Conservation (phyloP, 495 filamentous ascomycete species). For the Penicillium malachiteum region DNA sequence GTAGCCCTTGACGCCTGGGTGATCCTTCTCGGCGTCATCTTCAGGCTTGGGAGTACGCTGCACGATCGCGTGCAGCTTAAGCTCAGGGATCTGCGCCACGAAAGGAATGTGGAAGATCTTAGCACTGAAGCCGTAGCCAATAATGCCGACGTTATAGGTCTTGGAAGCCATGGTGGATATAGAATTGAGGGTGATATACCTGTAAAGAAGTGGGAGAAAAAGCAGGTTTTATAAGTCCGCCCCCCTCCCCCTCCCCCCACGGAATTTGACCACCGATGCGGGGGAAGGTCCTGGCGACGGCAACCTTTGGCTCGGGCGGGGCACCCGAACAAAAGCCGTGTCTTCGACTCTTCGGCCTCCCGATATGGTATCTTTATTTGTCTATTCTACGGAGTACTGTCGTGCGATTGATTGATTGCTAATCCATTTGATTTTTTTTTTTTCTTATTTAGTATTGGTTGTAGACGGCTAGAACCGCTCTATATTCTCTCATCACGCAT, state of each 20-base stretch:
- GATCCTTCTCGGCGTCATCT: constrained; percentile 64
- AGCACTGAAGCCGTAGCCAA: constrained; percentile 77
- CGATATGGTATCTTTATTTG: constrained; percentile 4
- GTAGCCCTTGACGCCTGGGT: constrained; percentile 64
- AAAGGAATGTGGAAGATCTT: constrained; percentile 92
- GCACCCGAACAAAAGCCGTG: constrained; percentile 7
- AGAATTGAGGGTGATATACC: no score
- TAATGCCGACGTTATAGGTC: constrained; percentile 56
- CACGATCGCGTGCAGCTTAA: constrained; percentile 74
- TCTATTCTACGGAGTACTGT: constrained; percentile 5
- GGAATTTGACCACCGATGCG: constrained; percentile 22
- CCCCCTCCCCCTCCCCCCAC: constrained; percentile 12
- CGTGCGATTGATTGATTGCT: constrained; percentile 2
- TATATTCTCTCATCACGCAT: neutral
- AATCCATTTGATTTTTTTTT: neutral
- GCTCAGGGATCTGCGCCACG: constrained; percentile 60
- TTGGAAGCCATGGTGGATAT: constrained; percentile 43
- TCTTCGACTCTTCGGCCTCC: constrained; percentile 4
- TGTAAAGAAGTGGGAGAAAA: neutral
- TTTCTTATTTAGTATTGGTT: neutral
- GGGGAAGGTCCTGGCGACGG: constrained; percentile 46
- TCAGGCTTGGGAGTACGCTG: constrained; percentile 70
- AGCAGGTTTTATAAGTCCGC: constrained; percentile 14
- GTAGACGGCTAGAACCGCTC: neutral
- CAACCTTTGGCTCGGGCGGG: constrained; percentile 23